Evolutionary conservation across 169 alveolate genomes (phyloP).

Genomic region (Eimeria tenella): DNA sequence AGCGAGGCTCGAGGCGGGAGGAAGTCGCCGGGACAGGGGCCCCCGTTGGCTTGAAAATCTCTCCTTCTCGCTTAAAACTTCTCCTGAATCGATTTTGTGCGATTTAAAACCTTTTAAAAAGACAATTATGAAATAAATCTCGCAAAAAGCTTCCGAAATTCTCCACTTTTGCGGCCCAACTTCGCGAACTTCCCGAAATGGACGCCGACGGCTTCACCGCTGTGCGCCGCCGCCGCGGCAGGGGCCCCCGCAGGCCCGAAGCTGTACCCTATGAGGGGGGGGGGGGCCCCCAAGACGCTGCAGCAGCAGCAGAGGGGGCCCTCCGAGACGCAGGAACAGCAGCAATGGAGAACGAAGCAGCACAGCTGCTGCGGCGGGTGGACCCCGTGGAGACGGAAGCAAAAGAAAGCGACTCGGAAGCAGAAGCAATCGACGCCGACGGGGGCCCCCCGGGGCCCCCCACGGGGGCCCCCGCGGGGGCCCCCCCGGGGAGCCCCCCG

Average conservation of each 20-base stretch:
- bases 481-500: neutral
- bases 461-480: neutral
- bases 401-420: neutral
- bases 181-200: no score
- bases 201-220: neutral
- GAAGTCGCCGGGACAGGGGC: no score
- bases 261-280: slow-evolving; percentile 26
- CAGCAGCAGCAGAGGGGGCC: slow-evolving; percentile 12
- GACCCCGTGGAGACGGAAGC: neutral
- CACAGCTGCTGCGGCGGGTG: neutral
- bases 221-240: neutral
- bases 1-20: no score
- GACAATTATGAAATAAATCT: no score
- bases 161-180: no score
- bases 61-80: no score
- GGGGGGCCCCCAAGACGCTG: neutral
- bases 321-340: neutral
- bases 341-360: neutral
- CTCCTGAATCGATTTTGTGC: no score
- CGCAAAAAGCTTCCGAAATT: no score
- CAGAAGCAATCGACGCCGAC: neutral
- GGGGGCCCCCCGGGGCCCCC: neutral
- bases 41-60: no score
- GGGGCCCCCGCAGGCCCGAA: slow-evolving; percentile 29
- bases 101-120: no score